Percentiles rank a stretch among this genome's conserved stretches.
Conservation (phyloP, 768 basidiomycete species). For the Tylopilus sp. region DNA sequence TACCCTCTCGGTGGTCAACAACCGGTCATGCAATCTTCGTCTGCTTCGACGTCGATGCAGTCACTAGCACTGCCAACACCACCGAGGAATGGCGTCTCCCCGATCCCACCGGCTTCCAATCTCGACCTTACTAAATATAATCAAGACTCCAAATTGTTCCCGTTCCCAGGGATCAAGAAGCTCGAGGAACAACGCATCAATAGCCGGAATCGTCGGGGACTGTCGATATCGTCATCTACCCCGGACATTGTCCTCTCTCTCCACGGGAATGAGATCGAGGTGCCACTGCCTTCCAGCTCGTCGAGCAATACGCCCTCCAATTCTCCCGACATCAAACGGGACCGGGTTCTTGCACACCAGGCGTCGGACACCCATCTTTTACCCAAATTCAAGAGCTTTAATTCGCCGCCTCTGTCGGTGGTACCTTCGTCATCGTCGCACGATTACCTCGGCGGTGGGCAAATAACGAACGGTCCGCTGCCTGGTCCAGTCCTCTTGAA, state of each 20-base stretch:
- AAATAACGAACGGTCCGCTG: constrained; percentile 29
- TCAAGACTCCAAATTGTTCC: constrained; percentile 69
- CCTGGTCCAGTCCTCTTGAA: constrained; percentile 36
- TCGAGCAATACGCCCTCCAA: constrained; percentile 49
- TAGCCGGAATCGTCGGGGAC: constrained; percentile 52
- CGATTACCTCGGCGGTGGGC: constrained; percentile 45
- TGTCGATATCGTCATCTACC: constrained; percentile 46
- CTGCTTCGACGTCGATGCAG: constrained; percentile 60
- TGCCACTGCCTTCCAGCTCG: constrained; percentile 43
- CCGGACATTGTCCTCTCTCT: constrained; percentile 46
- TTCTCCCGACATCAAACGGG: constrained; percentile 50
- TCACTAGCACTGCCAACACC: constrained; percentile 56
- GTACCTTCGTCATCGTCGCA: constrained; percentile 47
- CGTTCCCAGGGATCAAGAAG: constrained; percentile 83
- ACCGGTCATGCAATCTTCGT: constrained; percentile 56
- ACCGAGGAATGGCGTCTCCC: constrained; percentile 60
- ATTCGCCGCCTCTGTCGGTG: constrained; percentile 40
- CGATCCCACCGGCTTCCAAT: constrained; percentile 72
- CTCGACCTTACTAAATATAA: constrained; percentile 73
- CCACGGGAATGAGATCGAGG: constrained; percentile 43
- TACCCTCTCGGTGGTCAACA: constrained; percentile 49
- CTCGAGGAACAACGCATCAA: constrained; percentile 65
- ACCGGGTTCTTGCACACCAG: constrained; percentile 64
- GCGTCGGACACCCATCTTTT: constrained; percentile 65
- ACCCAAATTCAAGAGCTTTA: constrained; percentile 44